phyloP scores from a whole-genome alignment of 768 basidiomycete genomes.

The Kwoniella sp. region DNA sequence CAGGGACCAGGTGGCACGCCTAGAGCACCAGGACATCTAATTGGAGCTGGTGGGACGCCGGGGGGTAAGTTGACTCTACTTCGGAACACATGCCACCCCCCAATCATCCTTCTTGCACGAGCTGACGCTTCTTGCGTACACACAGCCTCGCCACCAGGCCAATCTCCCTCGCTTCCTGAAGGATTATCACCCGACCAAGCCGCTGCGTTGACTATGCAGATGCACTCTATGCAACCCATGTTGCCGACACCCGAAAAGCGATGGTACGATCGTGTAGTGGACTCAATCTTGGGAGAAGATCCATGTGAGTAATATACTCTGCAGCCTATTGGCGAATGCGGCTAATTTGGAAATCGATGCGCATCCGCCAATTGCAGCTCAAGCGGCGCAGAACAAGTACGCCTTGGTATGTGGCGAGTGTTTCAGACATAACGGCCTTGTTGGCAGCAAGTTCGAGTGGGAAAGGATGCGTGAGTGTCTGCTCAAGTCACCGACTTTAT shows the following conservation, averaged over 20 bases:
- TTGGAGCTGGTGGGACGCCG: constrained; percentile 49
- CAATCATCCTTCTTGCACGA: not conserved
- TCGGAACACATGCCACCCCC: too few relatives aligned
- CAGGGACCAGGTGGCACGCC: constrained; percentile 36
- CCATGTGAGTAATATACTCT: constrained; percentile 48
- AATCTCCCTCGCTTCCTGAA: constrained; percentile 29
- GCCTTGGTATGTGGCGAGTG: constrained; percentile 55
- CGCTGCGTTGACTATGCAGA: constrained; percentile 44
- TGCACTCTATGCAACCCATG: constrained; percentile 48
- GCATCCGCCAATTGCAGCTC: constrained; percentile 30
- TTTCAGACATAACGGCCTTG: constrained; percentile 55
- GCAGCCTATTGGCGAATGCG: not conserved
- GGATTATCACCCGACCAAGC: constrained; percentile 51
- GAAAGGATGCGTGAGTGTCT: constrained; percentile 53
- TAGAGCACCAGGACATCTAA: constrained; percentile 49
- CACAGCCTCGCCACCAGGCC: constrained; percentile 7
- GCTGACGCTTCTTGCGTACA: not conserved
- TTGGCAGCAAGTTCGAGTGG: constrained; percentile 55
- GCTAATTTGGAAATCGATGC: not conserved
- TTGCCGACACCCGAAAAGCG: constrained; percentile 54
- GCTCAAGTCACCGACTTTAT: not conserved
- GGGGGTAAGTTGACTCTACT: constrained; percentile 30
- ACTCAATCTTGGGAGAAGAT: constrained; percentile 50
- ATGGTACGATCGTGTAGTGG: constrained; percentile 54
- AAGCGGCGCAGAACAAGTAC: constrained; percentile 51